phyloP scores from a whole-genome alignment of 2,329 filamentous ascomycete genomes.

The Daldinia sp. region DNA sequence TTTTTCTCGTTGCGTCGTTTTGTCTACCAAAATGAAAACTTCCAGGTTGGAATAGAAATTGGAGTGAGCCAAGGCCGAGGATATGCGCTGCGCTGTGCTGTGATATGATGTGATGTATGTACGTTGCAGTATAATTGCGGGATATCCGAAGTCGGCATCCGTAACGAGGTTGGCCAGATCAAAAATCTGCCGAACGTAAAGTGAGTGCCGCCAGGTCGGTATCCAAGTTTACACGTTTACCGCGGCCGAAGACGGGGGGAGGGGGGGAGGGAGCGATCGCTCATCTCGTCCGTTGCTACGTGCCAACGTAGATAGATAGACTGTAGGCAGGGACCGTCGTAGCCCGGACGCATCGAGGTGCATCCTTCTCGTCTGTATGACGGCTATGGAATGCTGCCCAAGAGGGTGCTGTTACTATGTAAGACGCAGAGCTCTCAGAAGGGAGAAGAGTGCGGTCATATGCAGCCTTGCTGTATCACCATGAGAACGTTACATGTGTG shows the following conservation, averaged over 20 bases:
- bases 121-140: neutral
- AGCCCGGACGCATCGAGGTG: constrained; percentile 21
- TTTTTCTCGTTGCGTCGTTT: neutral
- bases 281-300: constrained; percentile 14
- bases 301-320: constrained; percentile 20
- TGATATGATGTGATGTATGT: neutral
- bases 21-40: neutral
- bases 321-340: constrained; percentile 34
- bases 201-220: constrained; percentile 36
- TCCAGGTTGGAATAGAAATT: neutral
- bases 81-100: constrained; percentile 1
- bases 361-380: constrained; percentile 8
- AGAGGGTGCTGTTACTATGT: constrained; percentile 6
- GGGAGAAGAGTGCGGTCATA: constrained; percentile 14
- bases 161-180: neutral
- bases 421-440: constrained; percentile 1
- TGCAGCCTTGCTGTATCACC: constrained; percentile 30
- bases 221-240: constrained; percentile 25
- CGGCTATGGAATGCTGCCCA: neutral
- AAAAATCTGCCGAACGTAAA: constrained; percentile 30
- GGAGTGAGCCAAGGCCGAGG: neutral
- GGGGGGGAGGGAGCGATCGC: no score
- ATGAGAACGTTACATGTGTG: constrained; percentile 36
- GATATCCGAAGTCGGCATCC: constrained; percentile 24
- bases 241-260: constrained; percentile 19